Evolutionary conservation across 176 grass and related monocot genomes (phyloP).

Genomic region (Aegilops speltoides): DNA sequence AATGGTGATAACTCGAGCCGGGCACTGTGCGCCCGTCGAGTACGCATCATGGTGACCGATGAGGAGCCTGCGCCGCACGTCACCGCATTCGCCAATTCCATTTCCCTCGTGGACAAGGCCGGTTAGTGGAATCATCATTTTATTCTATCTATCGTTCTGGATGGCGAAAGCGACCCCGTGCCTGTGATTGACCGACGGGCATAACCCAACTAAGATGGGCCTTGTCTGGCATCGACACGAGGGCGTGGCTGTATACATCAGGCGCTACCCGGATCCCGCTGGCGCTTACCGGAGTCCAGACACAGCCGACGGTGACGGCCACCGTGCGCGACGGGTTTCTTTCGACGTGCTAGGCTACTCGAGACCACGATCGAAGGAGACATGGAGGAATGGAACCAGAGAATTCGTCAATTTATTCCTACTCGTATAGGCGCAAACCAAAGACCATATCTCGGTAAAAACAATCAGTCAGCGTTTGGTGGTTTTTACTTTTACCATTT

Average conservation of each 20-base stretch:
- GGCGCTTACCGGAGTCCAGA: not conserved
- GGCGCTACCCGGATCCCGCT: conserved; percentile 5
- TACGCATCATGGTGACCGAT: not conserved
- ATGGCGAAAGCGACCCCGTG: conserved; percentile 18
- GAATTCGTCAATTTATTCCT: too few species aligned
- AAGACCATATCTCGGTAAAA: too few species aligned
- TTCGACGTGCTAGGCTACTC: not conserved
- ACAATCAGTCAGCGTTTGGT: too few species aligned
- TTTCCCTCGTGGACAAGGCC: conserved; percentile 9
- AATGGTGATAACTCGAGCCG: too few species aligned
- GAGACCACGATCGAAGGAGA: not conserved
- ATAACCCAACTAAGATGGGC: not conserved
- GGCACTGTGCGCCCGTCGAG: too few species aligned
- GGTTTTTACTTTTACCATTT: too few species aligned
- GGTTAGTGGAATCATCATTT: not conserved
- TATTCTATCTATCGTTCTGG: not conserved
- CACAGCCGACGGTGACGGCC: conserved; percentile 4
- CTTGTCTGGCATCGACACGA: not conserved
- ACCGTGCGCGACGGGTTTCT: not conserved
- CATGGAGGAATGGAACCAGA: not conserved
- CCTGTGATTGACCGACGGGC: conserved; percentile 10
- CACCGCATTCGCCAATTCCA: not conserved
- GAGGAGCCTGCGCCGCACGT: conserved; percentile 24
- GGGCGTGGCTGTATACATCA: conserved; percentile 24
- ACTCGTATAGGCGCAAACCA: too few species aligned